Conservation (phyloP, 208 protist species). For the Leishmania guyanensis region DNA sequence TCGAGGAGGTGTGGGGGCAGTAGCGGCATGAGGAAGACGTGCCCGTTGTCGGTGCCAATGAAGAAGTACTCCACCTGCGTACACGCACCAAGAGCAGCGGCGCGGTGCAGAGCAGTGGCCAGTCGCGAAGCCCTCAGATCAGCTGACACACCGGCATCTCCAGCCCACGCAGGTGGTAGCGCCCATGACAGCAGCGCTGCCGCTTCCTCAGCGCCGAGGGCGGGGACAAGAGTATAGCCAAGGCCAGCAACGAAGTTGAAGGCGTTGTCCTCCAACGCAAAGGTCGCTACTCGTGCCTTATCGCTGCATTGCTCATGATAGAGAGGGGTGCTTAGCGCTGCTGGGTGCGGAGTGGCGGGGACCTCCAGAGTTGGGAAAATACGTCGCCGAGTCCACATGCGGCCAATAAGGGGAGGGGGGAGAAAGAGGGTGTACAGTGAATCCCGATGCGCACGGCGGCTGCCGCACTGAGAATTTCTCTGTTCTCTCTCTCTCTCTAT, state of each 20-base stretch:
- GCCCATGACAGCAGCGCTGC: slow-evolving; percentile 48
- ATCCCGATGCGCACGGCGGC: too few species aligned
- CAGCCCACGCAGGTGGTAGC: slow-evolving; percentile 10
- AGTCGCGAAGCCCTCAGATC: background rate
- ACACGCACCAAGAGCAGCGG: slow-evolving; percentile 28
- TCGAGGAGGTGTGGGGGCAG: slow-evolving; percentile 54
- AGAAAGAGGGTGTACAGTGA: background rate
- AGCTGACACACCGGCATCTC: background rate
- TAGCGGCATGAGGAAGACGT: slow-evolving; percentile 60
- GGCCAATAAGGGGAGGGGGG: background rate
- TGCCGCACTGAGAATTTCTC: background rate
- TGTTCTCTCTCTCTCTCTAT: background rate
- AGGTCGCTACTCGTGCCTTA: background rate
- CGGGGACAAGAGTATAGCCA: slow-evolving; percentile 61
- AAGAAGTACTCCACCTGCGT: slow-evolving; percentile 87
- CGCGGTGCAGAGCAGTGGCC: slow-evolving; percentile 1
- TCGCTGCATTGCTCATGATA: slow-evolving; percentile 7
- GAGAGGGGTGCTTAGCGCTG: slow-evolving; percentile 19
- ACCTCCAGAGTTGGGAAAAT: slow-evolving; percentile 21
- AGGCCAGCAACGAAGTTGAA: slow-evolving; percentile 59
- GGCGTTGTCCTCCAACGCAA: slow-evolving; percentile 30
- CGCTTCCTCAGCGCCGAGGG: slow-evolving; percentile 25
- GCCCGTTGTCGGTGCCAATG: slow-evolving; percentile 62
- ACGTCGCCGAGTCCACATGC: slow-evolving; percentile 33
- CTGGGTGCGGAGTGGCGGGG: slow-evolving; percentile 8